Evolutionary conservation across 2,329 filamentous ascomycete genomes (phyloP), one percentile per base, ranked within the genome.

Genomic region (Neonectria ditissima): DNA sequence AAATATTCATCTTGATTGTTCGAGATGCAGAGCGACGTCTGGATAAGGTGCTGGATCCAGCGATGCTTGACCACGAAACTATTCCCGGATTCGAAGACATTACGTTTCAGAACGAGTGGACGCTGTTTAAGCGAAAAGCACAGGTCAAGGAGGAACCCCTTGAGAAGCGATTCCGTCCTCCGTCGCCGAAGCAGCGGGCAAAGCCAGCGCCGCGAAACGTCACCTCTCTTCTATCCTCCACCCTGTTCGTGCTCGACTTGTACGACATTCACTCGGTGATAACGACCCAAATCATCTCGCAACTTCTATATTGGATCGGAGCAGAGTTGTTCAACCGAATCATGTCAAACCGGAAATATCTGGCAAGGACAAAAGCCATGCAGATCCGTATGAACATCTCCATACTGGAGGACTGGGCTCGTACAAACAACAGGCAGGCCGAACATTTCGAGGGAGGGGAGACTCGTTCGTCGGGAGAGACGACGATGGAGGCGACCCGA

Each of bases 381-480:
- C 96, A 99, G 78, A 98, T 99, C 72, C 92, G 96, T 69, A 98
- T 99, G 94, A 99, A 99, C 76, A 89, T 99, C 7, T 98, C 96
- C 0, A 91, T 90, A 8, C 83, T 99, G 20, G 96, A 99, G 78
- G 96, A 99, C 75, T 99, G 96, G 96, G 95, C 96, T 1, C 87
- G 95, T 30, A 86, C 88, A 16, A 99, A 99, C 79, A 98, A 97
- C 76, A 89, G 96, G 28, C 91, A 97, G 70, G 94, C 96, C 1
- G 96, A 98, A 75, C 95, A 98, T 79, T 98, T 93, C 77, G 95
- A 99, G 78, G 91, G 94, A 71, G 95, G 95, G 18, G 94, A 95
- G 56, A 94, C 93, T 79, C 91, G 87, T 18, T 89, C 92, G 7
- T 92, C 90, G 1, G 95, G 95, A 4, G 96, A 98, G 76, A 92